These are phyloP conservation scores for Gillenia trifoliata DNA, from an alignment of 306 rosid species.

Conservation along the genomic window DNA sequence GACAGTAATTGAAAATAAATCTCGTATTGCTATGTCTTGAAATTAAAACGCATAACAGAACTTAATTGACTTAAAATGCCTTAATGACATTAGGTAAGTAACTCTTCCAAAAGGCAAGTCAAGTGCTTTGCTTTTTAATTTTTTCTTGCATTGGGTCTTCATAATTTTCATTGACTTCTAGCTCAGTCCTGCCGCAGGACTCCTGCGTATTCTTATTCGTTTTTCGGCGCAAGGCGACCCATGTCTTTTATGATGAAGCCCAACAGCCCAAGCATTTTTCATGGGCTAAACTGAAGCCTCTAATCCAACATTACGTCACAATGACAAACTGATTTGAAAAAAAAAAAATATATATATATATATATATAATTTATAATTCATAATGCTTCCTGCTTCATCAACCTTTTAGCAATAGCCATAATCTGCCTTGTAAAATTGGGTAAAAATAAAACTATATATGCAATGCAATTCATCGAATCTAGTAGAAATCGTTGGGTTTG, in stretches of 20 bases:
- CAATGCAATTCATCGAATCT: constrained; percentile 21
- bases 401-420: background rate
- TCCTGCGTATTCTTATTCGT: too few species aligned
- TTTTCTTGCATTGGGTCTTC: background rate
- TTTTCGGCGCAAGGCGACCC: background rate
- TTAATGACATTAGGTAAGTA: background rate
- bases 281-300: background rate
- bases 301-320: background rate
- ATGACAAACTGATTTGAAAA: background rate
- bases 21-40: too few species aligned
- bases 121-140: background rate
- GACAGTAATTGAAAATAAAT: too few species aligned
- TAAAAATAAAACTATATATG: background rate
- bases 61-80: too few species aligned
- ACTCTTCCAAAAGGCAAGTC: background rate
- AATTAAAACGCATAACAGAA: too few species aligned
- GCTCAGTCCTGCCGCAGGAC: too few species aligned
- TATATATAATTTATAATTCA: background rate
- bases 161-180: background rate
- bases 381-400: background rate
- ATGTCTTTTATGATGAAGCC: background rate
- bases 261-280: background rate
- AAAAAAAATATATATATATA: background rate
- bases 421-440: background rate
- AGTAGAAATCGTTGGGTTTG: constrained; percentile 66